Evolutionary conservation across 805 yeast species (phyloP).

Genomic region (Monosporozyma aerobia): DNA sequence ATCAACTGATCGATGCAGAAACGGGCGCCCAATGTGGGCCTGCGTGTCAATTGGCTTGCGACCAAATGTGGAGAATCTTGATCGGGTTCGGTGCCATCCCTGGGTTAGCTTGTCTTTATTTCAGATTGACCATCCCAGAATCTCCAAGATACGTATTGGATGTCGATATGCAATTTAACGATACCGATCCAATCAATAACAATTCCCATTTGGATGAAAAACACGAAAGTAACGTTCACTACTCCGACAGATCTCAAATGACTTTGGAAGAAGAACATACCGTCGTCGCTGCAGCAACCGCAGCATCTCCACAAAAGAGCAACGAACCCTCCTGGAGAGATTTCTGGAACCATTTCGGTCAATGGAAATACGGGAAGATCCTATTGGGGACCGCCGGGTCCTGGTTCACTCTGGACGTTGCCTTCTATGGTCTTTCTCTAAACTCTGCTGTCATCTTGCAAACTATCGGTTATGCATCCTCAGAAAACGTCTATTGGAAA

Average conservation of each 20-base stretch:
- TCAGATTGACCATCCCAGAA: constrained; percentile 89
- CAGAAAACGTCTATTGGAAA: constrained; percentile 56
- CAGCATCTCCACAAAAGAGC: constrained; percentile 46
- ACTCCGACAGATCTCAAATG: constrained; percentile 2
- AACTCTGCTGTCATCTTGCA: constrained; percentile 72
- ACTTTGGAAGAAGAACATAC: not conserved
- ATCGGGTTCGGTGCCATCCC: constrained; percentile 89
- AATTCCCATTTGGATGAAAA: not conserved
- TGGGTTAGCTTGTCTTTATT: constrained; percentile 74
- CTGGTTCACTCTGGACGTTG: constrained; percentile 87
- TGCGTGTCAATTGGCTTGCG: constrained; percentile 67
- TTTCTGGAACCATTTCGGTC: constrained; percentile 61
- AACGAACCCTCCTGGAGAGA: constrained; percentile 57
- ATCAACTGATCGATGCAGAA: constrained; percentile 44
- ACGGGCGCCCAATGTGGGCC: constrained; percentile 52
- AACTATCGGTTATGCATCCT: constrained; percentile 77
- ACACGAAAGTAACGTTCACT: constrained; percentile 36
- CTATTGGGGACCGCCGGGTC: constrained; percentile 83
- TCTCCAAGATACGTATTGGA: constrained; percentile 88
- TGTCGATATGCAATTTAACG: constrained; percentile 36
- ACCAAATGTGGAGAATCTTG: constrained; percentile 90
- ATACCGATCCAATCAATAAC: not conserved
- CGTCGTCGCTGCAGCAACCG: not conserved
- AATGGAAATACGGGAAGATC: constrained; percentile 83
- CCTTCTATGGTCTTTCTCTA: constrained; percentile 80